A percentile compares a stretch with the other conserved stretches of the same genome.
These are phyloP conservation scores for Lactifluus hygrophoroides DNA, from an alignment of 768 basidiomycete species.

Conservation along the genomic window DNA sequence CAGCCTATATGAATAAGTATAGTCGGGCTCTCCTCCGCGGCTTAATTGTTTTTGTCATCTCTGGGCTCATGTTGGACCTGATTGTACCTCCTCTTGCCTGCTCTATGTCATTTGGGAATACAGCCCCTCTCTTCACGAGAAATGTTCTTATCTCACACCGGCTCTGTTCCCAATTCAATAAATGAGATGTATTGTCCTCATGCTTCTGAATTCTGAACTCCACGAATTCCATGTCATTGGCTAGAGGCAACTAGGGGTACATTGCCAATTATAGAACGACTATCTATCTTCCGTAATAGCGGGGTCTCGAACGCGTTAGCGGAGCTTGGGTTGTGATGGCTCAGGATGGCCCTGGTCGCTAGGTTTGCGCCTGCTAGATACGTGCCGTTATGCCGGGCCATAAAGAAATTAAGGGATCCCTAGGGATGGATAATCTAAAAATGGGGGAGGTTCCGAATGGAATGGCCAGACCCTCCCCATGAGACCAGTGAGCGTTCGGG, in stretches of 20 bases:
- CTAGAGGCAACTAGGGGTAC: not conserved
- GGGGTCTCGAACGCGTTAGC: not conserved
- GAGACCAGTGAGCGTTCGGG: not conserved
- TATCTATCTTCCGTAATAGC: too few species aligned
- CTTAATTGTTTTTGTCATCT: not conserved
- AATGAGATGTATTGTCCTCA: not conserved
- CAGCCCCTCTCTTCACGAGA: not conserved
- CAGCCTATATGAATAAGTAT: conserved; percentile 62
- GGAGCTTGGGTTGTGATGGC: not conserved
- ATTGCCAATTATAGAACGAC: too few species aligned
- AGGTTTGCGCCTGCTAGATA: conserved; percentile 3
- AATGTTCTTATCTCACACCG: not conserved
- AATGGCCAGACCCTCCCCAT: not conserved
- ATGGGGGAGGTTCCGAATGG: not conserved
- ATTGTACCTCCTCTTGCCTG: not conserved
- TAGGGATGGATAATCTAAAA: not conserved
- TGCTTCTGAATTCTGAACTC: not conserved
- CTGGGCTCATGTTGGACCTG: not conserved
- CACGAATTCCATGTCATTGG: not conserved
- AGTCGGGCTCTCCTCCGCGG: not conserved
- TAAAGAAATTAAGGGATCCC: not conserved
- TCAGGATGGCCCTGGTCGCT: not conserved
- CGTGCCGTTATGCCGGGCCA: not conserved
- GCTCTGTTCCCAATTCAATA: not conserved
- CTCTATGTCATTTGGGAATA: not conserved